Evolutionary conservation across 164 flowering plant genomes (phyloP).

Genomic region (Magnolia kwangsiensis): DNA sequence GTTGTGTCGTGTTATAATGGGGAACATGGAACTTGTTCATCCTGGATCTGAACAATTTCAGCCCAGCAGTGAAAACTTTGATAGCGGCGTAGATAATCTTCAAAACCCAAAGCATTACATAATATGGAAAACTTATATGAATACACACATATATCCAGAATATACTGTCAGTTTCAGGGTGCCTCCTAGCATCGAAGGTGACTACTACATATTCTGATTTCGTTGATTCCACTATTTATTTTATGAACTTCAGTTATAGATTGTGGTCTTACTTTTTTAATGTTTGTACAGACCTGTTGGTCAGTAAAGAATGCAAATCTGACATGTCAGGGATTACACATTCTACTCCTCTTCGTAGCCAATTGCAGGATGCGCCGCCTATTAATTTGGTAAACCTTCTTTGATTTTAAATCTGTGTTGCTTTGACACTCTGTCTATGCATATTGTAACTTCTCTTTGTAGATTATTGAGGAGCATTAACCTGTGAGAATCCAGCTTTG

Average conservation of each 20-base stretch:
- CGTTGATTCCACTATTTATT: neutral
- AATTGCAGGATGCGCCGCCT: conserved; percentile 22
- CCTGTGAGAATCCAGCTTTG: neutral
- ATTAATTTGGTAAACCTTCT: conserved; percentile 31
- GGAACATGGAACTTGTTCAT: conserved; percentile 74
- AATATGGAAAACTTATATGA: conserved; percentile 78
- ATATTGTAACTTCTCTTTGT: neutral
- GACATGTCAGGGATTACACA: conserved; percentile 40
- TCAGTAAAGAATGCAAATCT: conserved; percentile 32
- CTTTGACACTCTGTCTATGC: neutral
- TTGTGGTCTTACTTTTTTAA: conserved; percentile 7
- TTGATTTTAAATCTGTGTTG: neutral
- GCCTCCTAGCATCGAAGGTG: conserved; percentile 59
- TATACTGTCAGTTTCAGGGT: conserved; percentile 80
- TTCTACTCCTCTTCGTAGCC: conserved; percentile 25
- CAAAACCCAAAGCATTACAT: conserved; percentile 53
- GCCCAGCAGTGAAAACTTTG: conserved; percentile 69
- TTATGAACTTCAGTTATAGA: conserved; percentile 12
- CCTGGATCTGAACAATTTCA: conserved; percentile 62
- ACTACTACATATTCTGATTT: conserved; percentile 8
- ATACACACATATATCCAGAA: conserved; percentile 80
- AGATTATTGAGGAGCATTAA: neutral
- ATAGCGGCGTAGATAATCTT: conserved; percentile 82
- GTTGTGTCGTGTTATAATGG: conserved; percentile 89
- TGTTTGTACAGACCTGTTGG: conserved; percentile 34